Conservation (phyloP, 176 grass and related monocot species). For the Carex myosuroides region DNA sequence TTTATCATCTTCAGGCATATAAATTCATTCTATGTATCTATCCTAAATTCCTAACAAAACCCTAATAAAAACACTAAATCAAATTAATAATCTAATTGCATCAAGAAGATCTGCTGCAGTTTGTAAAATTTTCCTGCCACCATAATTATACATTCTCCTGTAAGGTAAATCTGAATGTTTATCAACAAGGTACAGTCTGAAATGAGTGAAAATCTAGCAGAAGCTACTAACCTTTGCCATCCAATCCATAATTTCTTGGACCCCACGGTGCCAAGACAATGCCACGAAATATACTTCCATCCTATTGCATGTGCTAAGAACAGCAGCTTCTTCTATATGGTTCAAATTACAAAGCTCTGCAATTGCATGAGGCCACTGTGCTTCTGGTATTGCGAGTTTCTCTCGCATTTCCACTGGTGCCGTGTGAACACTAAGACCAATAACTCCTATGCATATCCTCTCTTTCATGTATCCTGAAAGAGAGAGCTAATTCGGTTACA, state of each 20-base stretch:
- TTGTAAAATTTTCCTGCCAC: background rate
- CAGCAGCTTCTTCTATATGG: constrained; percentile 98
- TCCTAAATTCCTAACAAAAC: background rate
- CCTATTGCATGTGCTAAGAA: constrained; percentile 97
- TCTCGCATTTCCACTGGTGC: constrained; percentile 93
- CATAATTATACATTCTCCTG: background rate
- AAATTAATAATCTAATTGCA: background rate
- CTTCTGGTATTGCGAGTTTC: constrained; percentile 93
- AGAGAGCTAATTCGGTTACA: background rate
- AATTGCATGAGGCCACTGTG: constrained; percentile 83
- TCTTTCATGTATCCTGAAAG: constrained; percentile 92
- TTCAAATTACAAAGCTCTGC: constrained; percentile 78
- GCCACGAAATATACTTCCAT: constrained; percentile 97
- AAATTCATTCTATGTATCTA: background rate
- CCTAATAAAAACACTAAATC: background rate
- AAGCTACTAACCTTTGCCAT: constrained; percentile 72
- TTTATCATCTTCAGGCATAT: background rate
- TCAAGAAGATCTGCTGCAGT: background rate
- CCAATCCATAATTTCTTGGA: constrained; percentile 92
- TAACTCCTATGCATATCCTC: constrained; percentile 82
- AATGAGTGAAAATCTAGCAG: background rate
- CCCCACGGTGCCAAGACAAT: constrained; percentile 84
- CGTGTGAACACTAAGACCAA: constrained; percentile 89
- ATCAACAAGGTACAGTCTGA: background rate
- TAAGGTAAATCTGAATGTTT: background rate